Conservation (phyloP, 345 rosid genomes). For the Salix viminalis region DNA sequence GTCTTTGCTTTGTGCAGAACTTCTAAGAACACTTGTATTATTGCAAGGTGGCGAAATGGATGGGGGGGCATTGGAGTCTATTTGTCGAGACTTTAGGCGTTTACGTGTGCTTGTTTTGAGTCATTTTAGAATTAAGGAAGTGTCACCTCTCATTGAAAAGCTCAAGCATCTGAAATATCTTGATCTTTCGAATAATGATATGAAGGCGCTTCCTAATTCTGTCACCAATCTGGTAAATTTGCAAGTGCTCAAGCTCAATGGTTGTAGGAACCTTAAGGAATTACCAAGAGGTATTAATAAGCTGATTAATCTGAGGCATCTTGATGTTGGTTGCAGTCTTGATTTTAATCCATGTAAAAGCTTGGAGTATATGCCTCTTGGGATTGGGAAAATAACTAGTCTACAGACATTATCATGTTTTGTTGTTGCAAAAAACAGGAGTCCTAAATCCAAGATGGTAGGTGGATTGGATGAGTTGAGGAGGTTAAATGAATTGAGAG, state of each 20-base stretch:
- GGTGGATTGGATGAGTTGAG: too few relatives aligned
- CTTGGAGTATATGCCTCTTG: not conserved
- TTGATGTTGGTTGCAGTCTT: not conserved
- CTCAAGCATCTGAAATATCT: constrained; percentile 19
- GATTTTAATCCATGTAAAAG: not conserved
- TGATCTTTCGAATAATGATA: constrained; percentile 1
- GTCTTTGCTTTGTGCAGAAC: not conserved
- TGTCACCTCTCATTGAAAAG: not conserved
- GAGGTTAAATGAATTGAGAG: too few relatives aligned
- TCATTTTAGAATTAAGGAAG: not conserved
- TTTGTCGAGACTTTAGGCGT: not conserved
- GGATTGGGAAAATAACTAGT: not conserved
- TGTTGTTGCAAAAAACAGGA: not conserved
- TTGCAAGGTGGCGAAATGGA: not conserved
- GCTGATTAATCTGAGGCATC: constrained; percentile 6
- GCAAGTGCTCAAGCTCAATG: constrained; percentile 4
- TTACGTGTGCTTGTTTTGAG: constrained; percentile 8
- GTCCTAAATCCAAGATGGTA: too few relatives aligned
- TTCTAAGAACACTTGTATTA: not conserved
- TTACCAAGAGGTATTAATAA: not conserved
- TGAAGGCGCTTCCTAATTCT: constrained; percentile 10
- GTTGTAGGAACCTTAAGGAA: too few relatives aligned
- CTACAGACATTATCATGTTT: not conserved
- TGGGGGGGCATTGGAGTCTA: not conserved
- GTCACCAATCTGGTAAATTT: constrained; percentile 6